These are phyloP conservation scores for Naumovozyma castellii DNA, from an alignment of 805 yeast species.

Conservation along the genomic window DNA sequence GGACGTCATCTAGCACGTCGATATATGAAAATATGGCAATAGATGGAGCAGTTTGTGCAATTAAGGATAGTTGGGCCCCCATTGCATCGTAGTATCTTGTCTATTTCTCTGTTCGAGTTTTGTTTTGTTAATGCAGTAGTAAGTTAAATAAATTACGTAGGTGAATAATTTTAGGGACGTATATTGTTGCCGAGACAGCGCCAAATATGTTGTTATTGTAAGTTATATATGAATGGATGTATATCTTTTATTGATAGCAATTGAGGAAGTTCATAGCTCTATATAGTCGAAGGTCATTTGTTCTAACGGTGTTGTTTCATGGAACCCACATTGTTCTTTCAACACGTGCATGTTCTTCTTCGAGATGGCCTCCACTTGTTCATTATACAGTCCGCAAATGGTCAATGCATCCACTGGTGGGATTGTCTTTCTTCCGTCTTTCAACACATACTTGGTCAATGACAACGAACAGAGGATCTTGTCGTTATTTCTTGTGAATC, in stretches of 20 bases:
- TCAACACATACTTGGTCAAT: constrained; percentile 73
- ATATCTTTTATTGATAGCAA: no score
- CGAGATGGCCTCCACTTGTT: constrained; percentile 38
- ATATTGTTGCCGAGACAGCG: background rate
- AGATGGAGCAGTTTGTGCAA: constrained; percentile 87
- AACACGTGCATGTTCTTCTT: constrained; percentile 30
- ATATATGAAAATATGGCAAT: constrained; percentile 86
- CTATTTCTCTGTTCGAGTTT: background rate
- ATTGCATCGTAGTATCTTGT: constrained; percentile 30
- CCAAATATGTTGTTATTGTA: background rate
- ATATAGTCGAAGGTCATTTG: constrained; percentile 10
- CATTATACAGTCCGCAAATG: constrained; percentile 46
- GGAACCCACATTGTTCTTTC: constrained; percentile 23
- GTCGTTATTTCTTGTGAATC: constrained; percentile 40
- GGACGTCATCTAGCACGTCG: constrained; percentile 65
- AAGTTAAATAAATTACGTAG: background rate
- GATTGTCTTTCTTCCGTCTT: constrained; percentile 67
- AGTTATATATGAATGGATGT: no score
- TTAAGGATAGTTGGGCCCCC: constrained; percentile 81
- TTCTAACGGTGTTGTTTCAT: constrained; percentile 22
- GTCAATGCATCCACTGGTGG: constrained; percentile 51
- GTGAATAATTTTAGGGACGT: background rate
- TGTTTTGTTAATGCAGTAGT: background rate
- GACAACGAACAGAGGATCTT: constrained; percentile 46
- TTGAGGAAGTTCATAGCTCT: background rate